Base-by-base conservation (phyloP, 768 basidiomycete species). In the Xanthoconium purpureum region DNA sequence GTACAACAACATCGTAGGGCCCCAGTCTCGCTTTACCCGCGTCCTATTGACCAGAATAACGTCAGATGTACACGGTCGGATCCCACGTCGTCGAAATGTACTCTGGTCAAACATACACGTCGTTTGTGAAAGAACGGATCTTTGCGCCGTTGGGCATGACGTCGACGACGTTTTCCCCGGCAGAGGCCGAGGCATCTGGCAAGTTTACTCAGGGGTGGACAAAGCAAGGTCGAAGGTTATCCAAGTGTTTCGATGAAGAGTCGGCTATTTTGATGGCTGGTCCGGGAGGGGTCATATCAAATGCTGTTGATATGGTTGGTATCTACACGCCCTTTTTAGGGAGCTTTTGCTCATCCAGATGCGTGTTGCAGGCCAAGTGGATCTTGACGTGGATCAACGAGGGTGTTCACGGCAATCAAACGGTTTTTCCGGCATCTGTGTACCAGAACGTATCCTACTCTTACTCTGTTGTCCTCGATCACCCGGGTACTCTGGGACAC, bases 211-310 rank as follows among this genome's bases (percentile, higher is more conserved):
- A 4, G 24, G 24, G 24, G 4, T 24, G 24, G 24, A 24, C 24
- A 3, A 47, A 35, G n/a, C 56, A 55, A 12, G 73, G 75, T 24
- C 20, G 20, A 8, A 74, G 51, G 73, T 77, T 0, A 76, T 79
- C 24, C 24, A 4, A 63, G 32, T 71, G 66, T 59, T 66, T 74
- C 17, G 57, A 55, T 2, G 72, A 75, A 46, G 59, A 70, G 0
- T 53, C 36, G 6, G 61, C 53, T 9, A 60, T 66, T 0, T 30
- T 70, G 15, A 59, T 63, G 15, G 73, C 76, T 5, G 79, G 78
- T 6, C 56, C 78, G 0, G 77, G 75, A 2, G 79, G 78, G 0
- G 40, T 80, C n/a, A 76, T 79, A 30, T 76, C 78, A 30, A 77
- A 58, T 29, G 70, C 68, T 0, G 54, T 71, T 17, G 79, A 81